Evolutionary conservation across 1,284 basidiomycete species (phyloP), one percentile per base, ranked within the genome.

Genomic region (Gomphus bonarii): DNA sequence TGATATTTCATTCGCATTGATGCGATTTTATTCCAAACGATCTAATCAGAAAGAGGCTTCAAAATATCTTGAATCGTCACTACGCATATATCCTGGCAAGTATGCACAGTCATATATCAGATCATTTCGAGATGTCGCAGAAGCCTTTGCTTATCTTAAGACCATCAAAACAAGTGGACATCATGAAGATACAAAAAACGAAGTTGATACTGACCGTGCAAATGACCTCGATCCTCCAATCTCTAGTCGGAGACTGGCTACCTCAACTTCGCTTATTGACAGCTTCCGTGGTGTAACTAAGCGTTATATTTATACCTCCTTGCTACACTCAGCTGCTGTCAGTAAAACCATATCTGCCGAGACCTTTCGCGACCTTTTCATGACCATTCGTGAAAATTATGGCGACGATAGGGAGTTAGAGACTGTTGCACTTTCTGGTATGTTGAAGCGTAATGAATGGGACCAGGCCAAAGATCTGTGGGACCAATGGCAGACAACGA

Each of bases 331-430:
- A 7, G 72, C 68, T 3, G 65, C 70, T 12, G 61, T 59, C 22
- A 70, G 74, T 54, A 59, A 61, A 10, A 48, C 59, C 0, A 66
- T 69, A 18, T 62, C 72, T 25, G 63, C 72, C 0, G 43, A 63
- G 25, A 62, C 58, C 11, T 67, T 83, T 12, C 64, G 78, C 18
- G 55, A 62, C 0, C 63, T 77, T n/a, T 78, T 80, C 53, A 55
- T 28, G 9, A 42, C 49, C 12, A 50, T 57, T 43, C 46, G 55
- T 14, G 55, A 38, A n/a, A 33, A 22, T 28, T 36, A 50, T 43
- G 55, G 40, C n/a, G 38, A 50, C 22, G 55, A 57, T 47, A 57
- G 16, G 25, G 33, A 25, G 47, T 33, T 57, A 18, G 36, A 57
- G 35, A 57, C 46, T 8, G 28, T 57, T 10, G 46, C 30, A n/a